Evolutionary conservation across 108 stramenopile genomes (phyloP), one percentile per base, ranked within the genome.

Genomic region (Nitzschia sp.): DNA sequence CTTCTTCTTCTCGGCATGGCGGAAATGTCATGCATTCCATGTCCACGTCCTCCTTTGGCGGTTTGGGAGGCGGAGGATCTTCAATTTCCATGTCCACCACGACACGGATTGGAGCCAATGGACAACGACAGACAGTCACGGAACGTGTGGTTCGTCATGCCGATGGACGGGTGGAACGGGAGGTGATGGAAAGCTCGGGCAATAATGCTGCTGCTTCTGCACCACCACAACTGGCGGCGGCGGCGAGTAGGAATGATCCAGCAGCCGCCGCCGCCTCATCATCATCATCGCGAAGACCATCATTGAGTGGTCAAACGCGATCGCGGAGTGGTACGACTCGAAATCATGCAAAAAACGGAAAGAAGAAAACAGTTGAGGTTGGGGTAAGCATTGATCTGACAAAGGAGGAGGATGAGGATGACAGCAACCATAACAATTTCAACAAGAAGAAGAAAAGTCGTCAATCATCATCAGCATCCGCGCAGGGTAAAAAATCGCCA

Each of bases 101-200:
- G 0, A 81, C 84, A 17, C 88, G 85, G 1, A 84, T 85, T 9
- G 87, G 89, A 53, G 75, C 90, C 33, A 93, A 93, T 78, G 92
- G 92, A 54, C 82, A 77, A 64, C 74, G 82, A 23, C 64, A 83
- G 73, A 93, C 89, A 11, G 84, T 88, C 1, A 88, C 85, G 31
- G 92, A 93, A 60, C 68, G 81, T 13, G 81, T 86, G 6, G 71
- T 88, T 26, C 75, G 76, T 21, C 78, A 87, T 29, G 76, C 89
- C 0, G 92, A 93, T 75, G 92, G 92, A 19, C 82, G 83, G 9
- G 87, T 93, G 9, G 87, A 93, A 63, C 83, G 85, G 2, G 73
- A 78, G 38, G 80, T 87, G 11, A 75, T 87, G 58, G 6, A 29
- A 44, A 64, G 54, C 36, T 21, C 30, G 53, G 72, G 64, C 41